These are phyloP conservation scores for Sporothrix luriei DNA, from an alignment of 2,329 filamentous ascomycete species.

Conservation along the genomic window DNA sequence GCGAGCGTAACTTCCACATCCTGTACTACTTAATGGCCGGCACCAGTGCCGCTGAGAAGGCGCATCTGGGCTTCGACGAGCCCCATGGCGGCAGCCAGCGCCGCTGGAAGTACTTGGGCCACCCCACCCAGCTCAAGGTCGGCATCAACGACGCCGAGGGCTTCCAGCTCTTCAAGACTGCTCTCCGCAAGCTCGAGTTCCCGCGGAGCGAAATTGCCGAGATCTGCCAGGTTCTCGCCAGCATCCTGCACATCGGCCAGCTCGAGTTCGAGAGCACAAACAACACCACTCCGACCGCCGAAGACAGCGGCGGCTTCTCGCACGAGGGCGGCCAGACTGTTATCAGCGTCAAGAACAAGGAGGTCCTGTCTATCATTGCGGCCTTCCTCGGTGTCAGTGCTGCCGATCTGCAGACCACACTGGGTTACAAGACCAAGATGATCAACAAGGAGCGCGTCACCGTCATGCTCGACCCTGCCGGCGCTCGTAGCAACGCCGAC, in stretches of 20 bases:
- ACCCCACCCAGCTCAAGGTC: slow-evolving; percentile 94
- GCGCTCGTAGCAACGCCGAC: slow-evolving; percentile 87
- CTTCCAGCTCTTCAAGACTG: slow-evolving; percentile 97
- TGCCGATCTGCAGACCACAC: slow-evolving; percentile 78
- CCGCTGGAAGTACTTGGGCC: slow-evolving; percentile 93
- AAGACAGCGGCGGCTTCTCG: slow-evolving; percentile 95
- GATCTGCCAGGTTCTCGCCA: slow-evolving; percentile 91
- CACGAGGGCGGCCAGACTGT: slow-evolving; percentile 87
- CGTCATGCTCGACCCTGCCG: slow-evolving; percentile 91
- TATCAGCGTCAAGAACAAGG: slow-evolving; percentile 91
- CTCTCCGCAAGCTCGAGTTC: slow-evolving; percentile 90
- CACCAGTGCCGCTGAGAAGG: slow-evolving; percentile 85
- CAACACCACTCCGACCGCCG: slow-evolving; percentile 74
- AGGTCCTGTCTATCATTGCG: slow-evolving; percentile 80
- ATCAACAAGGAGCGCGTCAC: slow-evolving; percentile 96
- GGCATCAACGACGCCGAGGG: slow-evolving; percentile 95
- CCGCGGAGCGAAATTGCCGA: slow-evolving; percentile 91
- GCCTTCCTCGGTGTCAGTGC: slow-evolving; percentile 90
- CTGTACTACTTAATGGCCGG: slow-evolving; percentile 94
- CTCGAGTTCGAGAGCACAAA: slow-evolving; percentile 86
- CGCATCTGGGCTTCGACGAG: slow-evolving; percentile 70
- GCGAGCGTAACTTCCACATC: slow-evolving; percentile 94
- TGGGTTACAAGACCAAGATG: slow-evolving; percentile 96
- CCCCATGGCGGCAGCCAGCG: slow-evolving; percentile 60
- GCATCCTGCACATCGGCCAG: slow-evolving; percentile 96